Evolutionary conservation across 2,329 filamentous ascomycete genomes (phyloP).

Genomic region (Paecilomyces niveus): DNA sequence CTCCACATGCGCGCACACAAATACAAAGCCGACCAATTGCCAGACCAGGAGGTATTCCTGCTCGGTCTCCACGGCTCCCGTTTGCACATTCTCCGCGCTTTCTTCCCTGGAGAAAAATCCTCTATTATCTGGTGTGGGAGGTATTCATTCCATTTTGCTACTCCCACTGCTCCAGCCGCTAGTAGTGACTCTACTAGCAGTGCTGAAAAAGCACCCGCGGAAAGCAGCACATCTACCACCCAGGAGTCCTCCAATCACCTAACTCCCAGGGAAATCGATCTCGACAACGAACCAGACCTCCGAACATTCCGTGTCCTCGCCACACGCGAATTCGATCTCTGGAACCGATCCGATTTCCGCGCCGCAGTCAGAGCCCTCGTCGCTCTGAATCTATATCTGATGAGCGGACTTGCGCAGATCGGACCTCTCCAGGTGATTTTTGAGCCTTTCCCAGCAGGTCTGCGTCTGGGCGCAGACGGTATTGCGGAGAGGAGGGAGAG

Average conservation of each 20-base stretch:
- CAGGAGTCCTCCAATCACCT: background rate
- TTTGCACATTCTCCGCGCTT: constrained; percentile 20
- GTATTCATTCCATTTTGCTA: constrained; percentile 11
- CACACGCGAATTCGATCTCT: constrained; percentile 22
- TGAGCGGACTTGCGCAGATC: constrained; percentile 18
- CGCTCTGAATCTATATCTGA: constrained; percentile 18
- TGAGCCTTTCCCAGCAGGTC: constrained; percentile 9
- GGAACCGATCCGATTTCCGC: constrained; percentile 14
- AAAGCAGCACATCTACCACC: background rate
- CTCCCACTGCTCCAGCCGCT: background rate
- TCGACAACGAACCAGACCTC: constrained; percentile 10
- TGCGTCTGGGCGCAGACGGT: constrained; percentile 3
- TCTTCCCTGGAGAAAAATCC: constrained; percentile 20
- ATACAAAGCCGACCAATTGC: constrained; percentile 16
- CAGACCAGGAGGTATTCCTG: constrained; percentile 23
- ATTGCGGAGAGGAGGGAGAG: constrained; percentile 5
- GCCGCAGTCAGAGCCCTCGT: constrained; percentile 11
- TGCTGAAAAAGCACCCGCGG: background rate
- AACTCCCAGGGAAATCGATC: background rate
- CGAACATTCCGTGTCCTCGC: constrained; percentile 16
- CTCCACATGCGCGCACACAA: constrained; percentile 10
- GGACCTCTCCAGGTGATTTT: constrained; percentile 17
- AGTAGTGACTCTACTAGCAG: background rate
- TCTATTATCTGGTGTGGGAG: constrained; percentile 17
- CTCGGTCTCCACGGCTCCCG: constrained; percentile 20